Evolutionary conservation across 345 rosid genomes (phyloP).

Genomic region (Ceriops zippeliana): DNA sequence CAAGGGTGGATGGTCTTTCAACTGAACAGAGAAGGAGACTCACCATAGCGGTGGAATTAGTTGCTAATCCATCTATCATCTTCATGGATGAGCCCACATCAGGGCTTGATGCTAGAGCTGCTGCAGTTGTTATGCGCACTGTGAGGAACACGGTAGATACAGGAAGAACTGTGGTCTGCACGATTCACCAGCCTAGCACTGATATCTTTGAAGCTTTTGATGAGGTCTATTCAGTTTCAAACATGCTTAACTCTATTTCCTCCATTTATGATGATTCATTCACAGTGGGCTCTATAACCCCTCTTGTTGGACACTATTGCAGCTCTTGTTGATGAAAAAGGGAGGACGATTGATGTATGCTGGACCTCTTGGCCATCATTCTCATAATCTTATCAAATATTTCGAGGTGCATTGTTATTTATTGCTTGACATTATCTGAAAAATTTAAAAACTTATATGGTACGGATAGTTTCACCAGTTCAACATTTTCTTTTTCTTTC

Average conservation of each 20-base stretch:
- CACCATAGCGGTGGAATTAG: not conserved
- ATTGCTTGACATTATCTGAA: too few relatives aligned
- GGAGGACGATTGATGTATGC: not conserved
- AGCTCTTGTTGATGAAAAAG: constrained; percentile 1
- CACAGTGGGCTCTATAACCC: not conserved
- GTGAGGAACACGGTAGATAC: not conserved
- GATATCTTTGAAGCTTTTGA: not conserved
- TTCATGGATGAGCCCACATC: constrained; percentile 2
- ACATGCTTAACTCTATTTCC: not conserved
- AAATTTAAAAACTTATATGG: too few relatives aligned
- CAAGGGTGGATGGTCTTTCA: not conserved
- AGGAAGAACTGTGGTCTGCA: constrained; percentile 1
- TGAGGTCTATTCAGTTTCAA: not conserved
- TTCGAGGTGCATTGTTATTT: not conserved
- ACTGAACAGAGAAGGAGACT: not conserved
- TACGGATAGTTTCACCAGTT: too few relatives aligned
- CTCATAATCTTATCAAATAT: not conserved
- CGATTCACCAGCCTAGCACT: not conserved
- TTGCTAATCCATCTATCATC: not conserved
- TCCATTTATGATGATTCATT: not conserved
- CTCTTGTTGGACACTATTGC: not conserved
- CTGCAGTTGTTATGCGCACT: not conserved
- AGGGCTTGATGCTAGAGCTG: not conserved
- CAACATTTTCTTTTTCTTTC: too few relatives aligned
- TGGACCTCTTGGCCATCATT: not conserved